Percentiles rank a stretch among this genome's conserved stretches.
phyloP scores from a whole-genome alignment of 75 land plant species.

The Sequoia sempervirens region DNA sequence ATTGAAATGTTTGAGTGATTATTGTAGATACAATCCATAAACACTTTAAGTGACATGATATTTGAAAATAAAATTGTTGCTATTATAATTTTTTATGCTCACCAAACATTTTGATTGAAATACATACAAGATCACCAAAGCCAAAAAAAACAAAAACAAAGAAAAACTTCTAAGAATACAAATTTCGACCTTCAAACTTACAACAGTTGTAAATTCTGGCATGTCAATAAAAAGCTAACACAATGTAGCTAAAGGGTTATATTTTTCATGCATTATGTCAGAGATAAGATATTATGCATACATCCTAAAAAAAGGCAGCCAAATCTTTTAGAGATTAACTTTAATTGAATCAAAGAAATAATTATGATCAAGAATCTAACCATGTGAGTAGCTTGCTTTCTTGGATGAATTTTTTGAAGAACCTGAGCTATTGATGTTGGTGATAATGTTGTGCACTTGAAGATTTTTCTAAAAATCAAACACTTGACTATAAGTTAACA shows the following conservation, averaged over 20 bases:
- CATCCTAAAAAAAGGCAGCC: neutral
- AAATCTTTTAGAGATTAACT: neutral
- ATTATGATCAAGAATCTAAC: slow-evolving; percentile 26
- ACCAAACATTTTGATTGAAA: neutral
- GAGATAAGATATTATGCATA: neutral
- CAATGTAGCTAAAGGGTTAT: slow-evolving; percentile 8
- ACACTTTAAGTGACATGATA: neutral
- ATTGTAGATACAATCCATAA: neutral
- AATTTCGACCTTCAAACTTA: slow-evolving; percentile 60
- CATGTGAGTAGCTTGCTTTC: slow-evolving; percentile 40
- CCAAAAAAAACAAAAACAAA: neutral
- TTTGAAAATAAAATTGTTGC: neutral
- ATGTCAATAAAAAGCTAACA: slow-evolving; percentile 58
- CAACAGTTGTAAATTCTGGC: slow-evolving; percentile 79
- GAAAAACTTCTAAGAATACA: neutral
- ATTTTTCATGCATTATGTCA: neutral
- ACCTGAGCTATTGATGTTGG: slow-evolving; percentile 26
- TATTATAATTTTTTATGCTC: neutral
- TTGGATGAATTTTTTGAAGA: slow-evolving; percentile 25
- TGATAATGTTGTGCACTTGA: slow-evolving; percentile 32
- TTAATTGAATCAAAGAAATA: neutral
- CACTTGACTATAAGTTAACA: neutral
- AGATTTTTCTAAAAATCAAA: slow-evolving; percentile 34
- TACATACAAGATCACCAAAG: neutral
- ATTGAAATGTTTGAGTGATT: neutral